Base-by-base conservation (phyloP, 2,329 filamentous ascomycete genomes). In the Botryosphaeria dothidea region DNA sequence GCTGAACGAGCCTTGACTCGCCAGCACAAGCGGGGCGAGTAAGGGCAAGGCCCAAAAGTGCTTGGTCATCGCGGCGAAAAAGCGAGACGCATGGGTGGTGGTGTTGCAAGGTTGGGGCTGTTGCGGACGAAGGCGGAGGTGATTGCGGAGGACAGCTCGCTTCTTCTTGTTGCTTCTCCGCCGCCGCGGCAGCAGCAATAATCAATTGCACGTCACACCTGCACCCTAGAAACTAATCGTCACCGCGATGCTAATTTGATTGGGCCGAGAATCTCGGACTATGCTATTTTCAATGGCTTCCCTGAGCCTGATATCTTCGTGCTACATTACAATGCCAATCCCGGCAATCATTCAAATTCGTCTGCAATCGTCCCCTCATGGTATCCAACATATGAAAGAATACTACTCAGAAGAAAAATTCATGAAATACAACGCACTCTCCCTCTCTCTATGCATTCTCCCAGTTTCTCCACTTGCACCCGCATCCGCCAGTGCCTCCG, bases 1-100 rank as follows among this genome's bases (percentile, higher is more conserved):
- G 79, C 90, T 96, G 81, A 97, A 97, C 21, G 83, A 79, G 69
- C 84, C 84, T 71, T 85, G 84, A 71, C 78, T 85, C 52, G 83
- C 85, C 66, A 84, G 76, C 63, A 79, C 80, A 56, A 82, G 73
- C 66, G 80, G 80, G 68, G 83, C 67, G 21, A 83, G 69, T 2
- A 80, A 80, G 21, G 81, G 80, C 25, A 84, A 74, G 9, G 81
- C 81, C 76, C 81, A 80, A 69, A 84, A 79, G 66, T 79, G 75
- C 71, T 73, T 81, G 81, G 83, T 82, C 34, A 46, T 66, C 29
- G 64, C 49, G 46, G 54, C 63, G 46, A 25, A 21, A 17, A 34
- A 3, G 29, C 27, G 19, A 41, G 62, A 57, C 25, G 51, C 62
- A 64, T 64, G 15, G 38, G 62, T 41, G 25, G 63, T 58, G 11